Base-by-base conservation (phyloP, 2,329 filamentous ascomycete species). In the Thielaviopsis cerberus region DNA sequence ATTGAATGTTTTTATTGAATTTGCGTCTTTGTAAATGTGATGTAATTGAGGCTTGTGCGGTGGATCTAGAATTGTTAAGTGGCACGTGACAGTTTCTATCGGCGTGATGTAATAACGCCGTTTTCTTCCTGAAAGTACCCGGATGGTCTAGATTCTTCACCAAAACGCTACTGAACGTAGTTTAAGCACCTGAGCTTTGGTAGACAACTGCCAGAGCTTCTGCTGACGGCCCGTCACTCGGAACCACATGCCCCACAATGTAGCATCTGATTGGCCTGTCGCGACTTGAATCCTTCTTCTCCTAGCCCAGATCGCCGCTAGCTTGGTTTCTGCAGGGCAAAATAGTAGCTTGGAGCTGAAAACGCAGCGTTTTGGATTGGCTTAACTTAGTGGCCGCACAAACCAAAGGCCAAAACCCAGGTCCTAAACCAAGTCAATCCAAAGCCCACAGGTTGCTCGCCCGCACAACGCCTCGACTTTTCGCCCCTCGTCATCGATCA, bases 401-500 rank as follows among this genome's bases (percentile, higher is more conserved):
- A 48, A 48, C 7, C n/a, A 48, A 48, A n/a, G n/a, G 27, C 41
- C 41, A 48, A 41, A 17, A 20, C 41, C 41, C 17, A 48, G 17
- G n/a, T 20, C 41, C 41, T n/a, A 20, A 48, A 48, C 34, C 13
- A 41, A 48, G 1, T n/a, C 41, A 20, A 45, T n/a, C 37, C 37
- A 13, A 45, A 17, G 22, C 41, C 10, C 17, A 20, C 37, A 48
- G 20, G 20, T 22, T 17, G n/a, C 41, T 48, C 41, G 41, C 41
- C 41, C n/a, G n/a, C 17, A 20, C 41, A 48, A 5, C 41, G 34
- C 54, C 26, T 24, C 23, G 54, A 56, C 54, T 55, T 55, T 53
- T 27, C 52, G 26, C 27, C 37, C 30, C 54, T 55, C 26, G 45
- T 27, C 25, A 55, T 30, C 54, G 30, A 55, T 55, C 37, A 55